Evolutionary conservation across 1,284 basidiomycete genomes (phyloP), one percentile per base, ranked within the genome.

Genomic region (Trichosporon inkin): DNA sequence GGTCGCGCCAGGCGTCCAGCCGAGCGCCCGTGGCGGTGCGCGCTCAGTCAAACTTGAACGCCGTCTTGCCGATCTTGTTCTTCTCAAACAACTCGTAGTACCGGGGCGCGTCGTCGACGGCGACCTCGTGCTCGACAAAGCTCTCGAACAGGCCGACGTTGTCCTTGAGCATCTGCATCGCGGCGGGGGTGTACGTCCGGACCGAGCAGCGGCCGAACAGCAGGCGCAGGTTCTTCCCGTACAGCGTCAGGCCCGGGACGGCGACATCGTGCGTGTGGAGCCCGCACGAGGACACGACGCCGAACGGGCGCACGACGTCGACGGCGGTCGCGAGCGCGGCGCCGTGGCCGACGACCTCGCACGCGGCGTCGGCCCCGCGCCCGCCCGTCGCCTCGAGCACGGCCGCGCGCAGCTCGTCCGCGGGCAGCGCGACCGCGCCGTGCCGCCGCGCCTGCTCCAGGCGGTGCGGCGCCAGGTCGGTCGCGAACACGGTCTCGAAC

Each of bases 181-280:
- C 89, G 60, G 84, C 77, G 3, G 85, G 85, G 64, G 90, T 87
- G 82, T 90, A 86, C 0, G 87, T 85, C 10, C 86, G 82, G 6
- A 90, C 91, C 10, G 90, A 90, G 71, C 92, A 95, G n/a, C 92
- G 83, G 14, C 92, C 92, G 53, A 74, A 76, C 62, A 73, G 71
- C 28, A 76, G 52, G 24, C 68, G 65, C 10, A 73, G 58, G 60
- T 92, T 93, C 79, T 92, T 92, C 78, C 85, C 82, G 76, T 94
- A 95, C 47, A 90, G 74, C 41, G 86, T 79, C 3, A 71, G 68
- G 3, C 81, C 81, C 3, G 73, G 67, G n/a, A 82, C 60, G 0
- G 67, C 62, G 44, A 70, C 54, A 17, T 63, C 62, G 56, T 69
- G 63, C 35, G 63, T 67, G 68, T 80, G 79, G 14, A 90, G 86